Evolutionary conservation across 2,329 filamentous ascomycete species (phyloP).

Genomic region (Arthrobotrys iridis): DNA sequence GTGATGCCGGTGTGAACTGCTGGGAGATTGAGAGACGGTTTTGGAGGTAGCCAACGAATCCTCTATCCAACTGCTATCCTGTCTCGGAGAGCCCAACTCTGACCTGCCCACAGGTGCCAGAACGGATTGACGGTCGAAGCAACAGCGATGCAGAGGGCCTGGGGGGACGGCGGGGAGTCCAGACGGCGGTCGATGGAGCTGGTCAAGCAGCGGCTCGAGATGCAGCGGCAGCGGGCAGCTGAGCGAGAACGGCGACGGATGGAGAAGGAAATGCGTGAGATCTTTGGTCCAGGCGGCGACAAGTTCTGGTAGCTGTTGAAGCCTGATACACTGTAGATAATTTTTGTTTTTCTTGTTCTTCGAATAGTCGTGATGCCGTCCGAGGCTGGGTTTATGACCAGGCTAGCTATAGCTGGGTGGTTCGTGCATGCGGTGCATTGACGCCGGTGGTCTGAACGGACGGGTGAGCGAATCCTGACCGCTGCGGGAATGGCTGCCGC

Average conservation of each 20-base stretch:
- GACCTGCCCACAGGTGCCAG: conserved; percentile 12
- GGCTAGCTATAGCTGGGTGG: background rate
- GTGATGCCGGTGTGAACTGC: conserved; percentile 42
- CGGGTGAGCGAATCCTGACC: background rate
- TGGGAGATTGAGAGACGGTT: conserved; percentile 53
- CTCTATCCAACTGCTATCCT: background rate
- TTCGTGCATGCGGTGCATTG: background rate
- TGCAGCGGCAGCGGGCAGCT: conserved; percentile 23
- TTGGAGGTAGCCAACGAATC: conserved; percentile 25
- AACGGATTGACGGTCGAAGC: conserved; percentile 42
- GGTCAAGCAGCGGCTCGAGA: conserved; percentile 32
- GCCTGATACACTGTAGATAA: background rate
- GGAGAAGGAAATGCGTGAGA: conserved; percentile 41
- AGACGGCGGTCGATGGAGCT: conserved; percentile 51
- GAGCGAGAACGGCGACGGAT: conserved; percentile 32
- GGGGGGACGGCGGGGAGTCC: conserved; percentile 46
- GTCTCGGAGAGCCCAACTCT: background rate
- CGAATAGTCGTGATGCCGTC: background rate
- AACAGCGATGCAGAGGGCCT: conserved; percentile 38
- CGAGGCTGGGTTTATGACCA: background rate
- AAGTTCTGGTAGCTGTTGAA: conserved; percentile 33
- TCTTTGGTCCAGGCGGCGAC: conserved; percentile 23
- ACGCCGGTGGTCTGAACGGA: background rate
- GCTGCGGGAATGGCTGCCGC: conserved; percentile 1
- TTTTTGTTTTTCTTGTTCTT: background rate